Base-by-base conservation (phyloP, 2,329 filamentous ascomycete species). In the Aspergillus viridinutans region DNA sequence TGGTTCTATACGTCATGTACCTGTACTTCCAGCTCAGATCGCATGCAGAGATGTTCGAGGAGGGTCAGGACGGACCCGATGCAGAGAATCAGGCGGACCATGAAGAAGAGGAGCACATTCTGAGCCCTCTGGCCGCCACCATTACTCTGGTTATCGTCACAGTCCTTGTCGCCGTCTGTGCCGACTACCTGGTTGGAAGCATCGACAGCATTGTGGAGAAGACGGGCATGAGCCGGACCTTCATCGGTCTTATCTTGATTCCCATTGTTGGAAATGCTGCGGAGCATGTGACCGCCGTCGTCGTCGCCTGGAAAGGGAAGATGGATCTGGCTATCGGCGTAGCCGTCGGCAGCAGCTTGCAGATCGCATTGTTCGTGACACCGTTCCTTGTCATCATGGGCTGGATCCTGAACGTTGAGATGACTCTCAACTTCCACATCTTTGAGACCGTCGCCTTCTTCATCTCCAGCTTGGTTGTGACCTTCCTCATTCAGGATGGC, bases 231-330 rank as follows among this genome's bases (percentile, higher is more conserved):
- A 90, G 86, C 78, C 89, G 89, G 74, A 90, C 86, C 1, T 92
- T 92, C 64, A 90, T 92, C 64, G 89, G 89, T 78, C 78, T 92
- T 50, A 90, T 92, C 51, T 77, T 92, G 21, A 88, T 92, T 50
- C 89, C 89, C 3, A 91, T 92, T 62, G 89, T 92, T 32, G 89
- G 89, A 47, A 92, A 92, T 66, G 89, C 89, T 2, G 89, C 89
- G 2, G 89, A 92, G 72, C 89, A 92, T 67, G 89, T 92, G 42
- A 92, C 90, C 1, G 90, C 90, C 20, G 87, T 91, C 20, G 87
- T 92, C 29, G 89, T 92, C 26, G 89, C 90, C 0, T 80, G 86
- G 61, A 88, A 90, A 72, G 84, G 92, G 75, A 92, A 82, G 70
- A 82, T 82, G 80, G 80, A 82, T 60, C 71, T 79, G 42, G 86